phyloP scores from a whole-genome alignment of 2,329 filamentous ascomycete genomes.

The Alternaria burnsii region DNA sequence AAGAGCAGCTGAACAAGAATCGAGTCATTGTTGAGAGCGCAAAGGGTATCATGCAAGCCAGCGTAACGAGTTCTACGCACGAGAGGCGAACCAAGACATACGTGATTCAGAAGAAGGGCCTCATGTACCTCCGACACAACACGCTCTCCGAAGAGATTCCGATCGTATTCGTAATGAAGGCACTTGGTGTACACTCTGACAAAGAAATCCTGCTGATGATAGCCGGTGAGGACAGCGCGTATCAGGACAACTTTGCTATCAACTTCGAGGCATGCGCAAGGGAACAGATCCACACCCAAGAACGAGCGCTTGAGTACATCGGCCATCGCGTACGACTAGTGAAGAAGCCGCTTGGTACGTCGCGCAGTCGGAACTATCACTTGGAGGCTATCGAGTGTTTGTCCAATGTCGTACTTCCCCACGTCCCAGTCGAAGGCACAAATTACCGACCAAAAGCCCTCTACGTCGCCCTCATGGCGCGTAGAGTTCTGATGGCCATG shows the following conservation, averaged over 20 bases:
- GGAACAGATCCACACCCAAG: slow-evolving; percentile 86
- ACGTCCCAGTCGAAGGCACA: slow-evolving; percentile 88
- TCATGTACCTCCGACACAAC: slow-evolving; percentile 90
- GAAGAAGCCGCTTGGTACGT: slow-evolving; percentile 65
- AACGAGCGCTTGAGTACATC: slow-evolving; percentile 93
- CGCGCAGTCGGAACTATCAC: slow-evolving; percentile 74
- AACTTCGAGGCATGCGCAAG: slow-evolving; percentile 94
- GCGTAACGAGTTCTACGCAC: slow-evolving; percentile 91
- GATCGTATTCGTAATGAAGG: slow-evolving; percentile 91
- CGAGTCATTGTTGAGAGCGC: slow-evolving; percentile 97
- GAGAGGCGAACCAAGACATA: slow-evolving; percentile 98
- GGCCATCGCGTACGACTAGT: slow-evolving; percentile 82
- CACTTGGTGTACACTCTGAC: slow-evolving; percentile 91
- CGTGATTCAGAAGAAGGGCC: slow-evolving; percentile 91
- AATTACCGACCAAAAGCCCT: slow-evolving; percentile 98
- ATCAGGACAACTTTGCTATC: slow-evolving; percentile 93
- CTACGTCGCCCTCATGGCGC: slow-evolving; percentile 96
- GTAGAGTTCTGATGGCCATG: slow-evolving; percentile 93
- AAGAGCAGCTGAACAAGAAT: slow-evolving; percentile 99
- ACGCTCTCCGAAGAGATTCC: slow-evolving; percentile 93
- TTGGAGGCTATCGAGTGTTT: slow-evolving; percentile 94
- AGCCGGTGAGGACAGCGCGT: slow-evolving; percentile 83
- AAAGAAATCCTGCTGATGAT: slow-evolving; percentile 94
- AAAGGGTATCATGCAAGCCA: slow-evolving; percentile 92
- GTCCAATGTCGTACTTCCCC: slow-evolving; percentile 90